Percentiles rank a stretch among this genome's conserved stretches.
These are phyloP conservation scores for Theileria equi DNA, from an alignment of 169 alveolate species.

Conservation along the genomic window DNA sequence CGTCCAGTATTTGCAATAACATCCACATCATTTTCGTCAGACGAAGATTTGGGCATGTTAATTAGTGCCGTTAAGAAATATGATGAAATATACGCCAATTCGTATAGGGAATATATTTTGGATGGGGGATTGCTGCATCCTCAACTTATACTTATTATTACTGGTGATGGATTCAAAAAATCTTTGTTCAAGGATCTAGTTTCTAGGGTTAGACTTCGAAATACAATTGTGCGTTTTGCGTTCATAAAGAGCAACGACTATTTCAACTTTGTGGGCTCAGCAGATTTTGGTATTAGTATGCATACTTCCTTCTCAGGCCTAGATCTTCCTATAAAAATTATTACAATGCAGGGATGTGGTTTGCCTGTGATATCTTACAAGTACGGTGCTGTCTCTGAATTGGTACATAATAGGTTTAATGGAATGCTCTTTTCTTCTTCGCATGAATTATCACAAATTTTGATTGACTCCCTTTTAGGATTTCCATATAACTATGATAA, in stretches of 20 bases:
- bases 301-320: slow-evolving; percentile 65
- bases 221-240: background rate
- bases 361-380: slow-evolving; percentile 80
- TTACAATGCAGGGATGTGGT: slow-evolving; percentile 88
- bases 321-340: slow-evolving; percentile 93
- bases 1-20: background rate
- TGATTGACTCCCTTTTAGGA: background rate
- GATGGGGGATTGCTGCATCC: background rate
- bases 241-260: background rate
- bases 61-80: background rate
- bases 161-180: background rate
- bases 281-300: background rate
- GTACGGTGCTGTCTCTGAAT: slow-evolving; percentile 5
- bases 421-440: background rate
- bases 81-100: background rate
- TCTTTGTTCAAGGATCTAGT: background rate
- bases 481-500: background rate
- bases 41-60: background rate
- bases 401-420: background rate
- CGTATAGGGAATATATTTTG: background rate
- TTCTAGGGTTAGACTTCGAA: background rate
- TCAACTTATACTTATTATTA: background rate
- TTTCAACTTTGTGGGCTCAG: background rate
- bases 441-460: background rate
- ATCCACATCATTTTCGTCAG: background rate